Conservation (phyloP, 2,329 filamentous ascomycete species). For the Hyphodiscus sp. region DNA sequence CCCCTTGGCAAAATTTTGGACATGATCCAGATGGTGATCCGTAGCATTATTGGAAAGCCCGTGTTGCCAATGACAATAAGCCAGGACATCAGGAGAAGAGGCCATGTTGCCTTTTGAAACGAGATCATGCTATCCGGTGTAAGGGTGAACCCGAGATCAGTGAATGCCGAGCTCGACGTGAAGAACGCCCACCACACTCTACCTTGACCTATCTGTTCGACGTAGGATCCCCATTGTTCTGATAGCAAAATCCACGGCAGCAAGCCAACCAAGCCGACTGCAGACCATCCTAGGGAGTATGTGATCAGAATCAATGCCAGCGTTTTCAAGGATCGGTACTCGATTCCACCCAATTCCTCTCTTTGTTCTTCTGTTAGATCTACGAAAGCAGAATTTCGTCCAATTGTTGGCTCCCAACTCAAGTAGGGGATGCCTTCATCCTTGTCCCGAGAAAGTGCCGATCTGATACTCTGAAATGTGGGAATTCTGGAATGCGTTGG, state of each 20-base stretch:
- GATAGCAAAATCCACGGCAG: constrained; percentile 73
- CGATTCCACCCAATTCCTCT: constrained; percentile 92
- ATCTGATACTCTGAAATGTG: constrained; percentile 54
- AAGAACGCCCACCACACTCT: constrained; percentile 90
- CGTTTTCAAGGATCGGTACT: constrained; percentile 87
- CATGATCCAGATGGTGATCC: constrained; percentile 81
- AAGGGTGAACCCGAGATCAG: constrained; percentile 88
- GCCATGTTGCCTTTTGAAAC: constrained; percentile 71
- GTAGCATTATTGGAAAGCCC: constrained; percentile 88
- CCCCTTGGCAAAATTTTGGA: constrained; percentile 59
- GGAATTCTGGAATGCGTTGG: constrained; percentile 15
- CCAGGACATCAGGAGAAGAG: constrained; percentile 72
- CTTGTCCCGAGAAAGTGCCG: constrained; percentile 34
- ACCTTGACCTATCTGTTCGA: constrained; percentile 55
- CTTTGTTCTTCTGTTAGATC: constrained; percentile 84
- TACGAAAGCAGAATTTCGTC: constrained; percentile 86
- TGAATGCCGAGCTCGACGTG: constrained; percentile 82
- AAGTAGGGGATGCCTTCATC: constrained; percentile 73
- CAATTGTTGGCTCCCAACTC: constrained; percentile 88
- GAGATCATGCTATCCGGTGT: constrained; percentile 92
- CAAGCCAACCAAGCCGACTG: constrained; percentile 67
- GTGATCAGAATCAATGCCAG: constrained; percentile 68
- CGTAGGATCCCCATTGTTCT: constrained; percentile 54
- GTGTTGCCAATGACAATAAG: constrained; percentile 94
- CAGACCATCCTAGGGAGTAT: constrained; percentile 80